phyloP scores from a whole-genome alignment of 352 stramenopile species.

The Plasmopara muralis region DNA sequence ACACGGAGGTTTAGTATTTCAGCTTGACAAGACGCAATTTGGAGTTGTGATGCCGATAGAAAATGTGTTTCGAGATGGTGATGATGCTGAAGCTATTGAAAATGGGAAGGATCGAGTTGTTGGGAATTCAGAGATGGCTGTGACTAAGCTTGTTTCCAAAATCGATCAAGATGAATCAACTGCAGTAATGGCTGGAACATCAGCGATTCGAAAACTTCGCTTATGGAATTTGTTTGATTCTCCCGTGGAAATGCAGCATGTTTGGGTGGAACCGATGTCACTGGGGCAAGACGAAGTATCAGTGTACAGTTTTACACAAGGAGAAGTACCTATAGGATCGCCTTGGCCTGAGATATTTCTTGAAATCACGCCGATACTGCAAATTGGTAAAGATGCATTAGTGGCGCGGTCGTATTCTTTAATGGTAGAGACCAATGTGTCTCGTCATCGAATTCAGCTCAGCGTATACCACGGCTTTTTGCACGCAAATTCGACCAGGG shows the following conservation, averaged over 20 bases:
- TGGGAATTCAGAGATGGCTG: conserved; percentile 3
- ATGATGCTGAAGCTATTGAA: conserved; percentile 6
- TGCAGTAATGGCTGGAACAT: conserved; percentile 19
- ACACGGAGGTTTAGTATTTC: conserved; percentile 24
- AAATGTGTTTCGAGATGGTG: conserved; percentile 10
- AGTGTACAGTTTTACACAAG: conserved; percentile 27
- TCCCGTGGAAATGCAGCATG: conserved; percentile 35
- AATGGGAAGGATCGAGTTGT: conserved; percentile 1
- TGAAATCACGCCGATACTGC: conserved; percentile 16
- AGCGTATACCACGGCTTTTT: conserved; percentile 36
- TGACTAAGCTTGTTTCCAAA: conserved; percentile 13
- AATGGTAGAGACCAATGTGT: conserved; percentile 39
- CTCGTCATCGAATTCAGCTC: conserved; percentile 26
- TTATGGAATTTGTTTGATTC: conserved; percentile 39
- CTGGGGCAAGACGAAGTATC: conserved; percentile 17
- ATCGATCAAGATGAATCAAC: conserved; percentile 7
- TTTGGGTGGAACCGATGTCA: conserved; percentile 25
- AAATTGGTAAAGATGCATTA: conserved; percentile 3
- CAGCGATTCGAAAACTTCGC: conserved; percentile 13
- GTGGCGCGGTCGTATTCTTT: conserved; percentile 18
- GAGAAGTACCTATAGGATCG: conserved; percentile 13
- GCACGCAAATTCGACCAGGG: conserved; percentile 18
- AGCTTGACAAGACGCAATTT: conserved; percentile 28
- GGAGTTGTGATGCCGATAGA: conserved; percentile 22
- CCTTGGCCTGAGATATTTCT: conserved; percentile 30